Conservation (phyloP, 345 rosid genomes). For the Gossypium mustelinum region DNA sequence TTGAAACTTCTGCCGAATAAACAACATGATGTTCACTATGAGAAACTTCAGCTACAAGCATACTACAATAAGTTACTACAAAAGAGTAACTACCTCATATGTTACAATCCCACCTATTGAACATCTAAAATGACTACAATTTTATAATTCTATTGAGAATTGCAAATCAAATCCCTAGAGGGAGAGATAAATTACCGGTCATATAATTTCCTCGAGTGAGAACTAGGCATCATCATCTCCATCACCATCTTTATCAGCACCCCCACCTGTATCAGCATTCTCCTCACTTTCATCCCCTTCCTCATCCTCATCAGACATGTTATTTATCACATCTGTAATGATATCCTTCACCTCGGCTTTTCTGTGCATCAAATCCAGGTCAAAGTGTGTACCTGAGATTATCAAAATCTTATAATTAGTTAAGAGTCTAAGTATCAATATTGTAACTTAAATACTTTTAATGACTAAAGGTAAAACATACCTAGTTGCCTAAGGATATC, state of each 20-base stretch:
- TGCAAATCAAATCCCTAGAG: conserved; percentile 13
- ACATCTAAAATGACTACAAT: conserved; percentile 20
- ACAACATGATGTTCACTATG: background rate
- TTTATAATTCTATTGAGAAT: conserved; percentile 12
- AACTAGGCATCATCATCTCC: conserved; percentile 39
- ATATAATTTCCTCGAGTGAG: background rate
- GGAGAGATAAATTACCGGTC: background rate
- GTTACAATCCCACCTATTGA: conserved; percentile 32
- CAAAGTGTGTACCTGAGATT: conserved; percentile 63
- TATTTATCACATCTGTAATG: conserved; percentile 82
- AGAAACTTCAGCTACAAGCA: background rate
- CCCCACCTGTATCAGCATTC: conserved; percentile 43
- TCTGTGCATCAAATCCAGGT: conserved; percentile 64
- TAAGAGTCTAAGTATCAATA: background rate
- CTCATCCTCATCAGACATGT: conserved; percentile 85
- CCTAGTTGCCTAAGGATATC: conserved; percentile 85
- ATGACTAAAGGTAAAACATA: conserved; percentile 25
- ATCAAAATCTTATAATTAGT: conserved; percentile 15
- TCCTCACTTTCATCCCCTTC: conserved; percentile 52
- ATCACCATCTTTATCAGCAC: conserved; percentile 40
- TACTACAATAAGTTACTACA: conserved; percentile 2
- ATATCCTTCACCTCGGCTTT: conserved; percentile 90
- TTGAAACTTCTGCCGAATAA: background rate
- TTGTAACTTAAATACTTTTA: background rate
- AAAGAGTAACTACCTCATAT: conserved; percentile 26